Percentiles rank a stretch among this genome's conserved stretches.
These are phyloP conservation scores for Raphanus raphanistrum DNA, from an alignment of 345 rosid genomes.

Conservation along the genomic window DNA sequence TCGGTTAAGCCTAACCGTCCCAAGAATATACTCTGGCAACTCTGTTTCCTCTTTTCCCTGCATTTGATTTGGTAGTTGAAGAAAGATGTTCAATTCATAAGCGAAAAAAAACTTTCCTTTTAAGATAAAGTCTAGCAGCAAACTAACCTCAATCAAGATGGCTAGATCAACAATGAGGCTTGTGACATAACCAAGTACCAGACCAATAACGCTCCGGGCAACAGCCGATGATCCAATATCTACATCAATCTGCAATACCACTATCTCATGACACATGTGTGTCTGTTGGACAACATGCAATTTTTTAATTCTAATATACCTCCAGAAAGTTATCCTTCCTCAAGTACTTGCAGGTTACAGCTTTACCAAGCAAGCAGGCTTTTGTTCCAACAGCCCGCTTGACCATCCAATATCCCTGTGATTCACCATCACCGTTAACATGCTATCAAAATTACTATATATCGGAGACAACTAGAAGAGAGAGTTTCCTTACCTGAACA, in stretches of 20 bases:
- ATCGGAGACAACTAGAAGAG: constrained; percentile 16
- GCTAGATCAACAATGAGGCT: constrained; percentile 95
- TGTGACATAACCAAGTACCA: constrained; percentile 95
- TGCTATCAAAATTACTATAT: background rate
- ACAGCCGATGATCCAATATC: constrained; percentile 99
- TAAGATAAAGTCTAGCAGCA: constrained; percentile 8
- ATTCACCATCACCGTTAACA: constrained; percentile 12
- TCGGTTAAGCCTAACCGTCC: constrained; percentile 85
- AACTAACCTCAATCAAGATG: constrained; percentile 83
- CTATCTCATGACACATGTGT: background rate
- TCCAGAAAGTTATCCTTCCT: constrained; percentile 92
- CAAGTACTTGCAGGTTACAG: constrained; percentile 91
- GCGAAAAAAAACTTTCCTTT: background rate
- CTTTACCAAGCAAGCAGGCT: constrained; percentile 95
- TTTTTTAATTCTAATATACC: constrained; percentile 42
- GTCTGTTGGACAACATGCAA: background rate
- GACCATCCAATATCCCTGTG: constrained; percentile 99
- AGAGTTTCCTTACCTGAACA: constrained; percentile 59
- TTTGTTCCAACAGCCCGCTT: constrained; percentile 98
- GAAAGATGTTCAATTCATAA: background rate
- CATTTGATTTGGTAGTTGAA: constrained; percentile 27
- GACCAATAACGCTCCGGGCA: constrained; percentile 89
- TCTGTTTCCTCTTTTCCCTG: constrained; percentile 86
- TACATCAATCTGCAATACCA: constrained; percentile 77
- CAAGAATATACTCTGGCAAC: constrained; percentile 91